Percentiles rank a stretch among this genome's conserved stretches.
These are phyloP conservation scores for Diaporthe destruens DNA, from an alignment of 2,329 filamentous ascomycete genomes.

Conservation along the genomic window DNA sequence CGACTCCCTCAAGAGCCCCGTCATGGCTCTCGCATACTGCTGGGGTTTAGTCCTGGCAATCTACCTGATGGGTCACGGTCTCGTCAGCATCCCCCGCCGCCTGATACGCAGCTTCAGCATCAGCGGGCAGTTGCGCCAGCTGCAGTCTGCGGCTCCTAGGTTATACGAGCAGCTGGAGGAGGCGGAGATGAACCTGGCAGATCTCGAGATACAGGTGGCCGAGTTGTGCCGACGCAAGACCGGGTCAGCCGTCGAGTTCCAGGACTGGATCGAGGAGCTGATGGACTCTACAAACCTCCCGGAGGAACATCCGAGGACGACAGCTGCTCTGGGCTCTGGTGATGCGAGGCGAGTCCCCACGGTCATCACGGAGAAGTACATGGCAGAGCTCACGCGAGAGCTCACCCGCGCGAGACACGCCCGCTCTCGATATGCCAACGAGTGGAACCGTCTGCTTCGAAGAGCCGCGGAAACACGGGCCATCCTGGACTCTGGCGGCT, in stretches of 20 bases:
- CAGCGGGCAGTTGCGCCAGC: conserved; percentile 76
- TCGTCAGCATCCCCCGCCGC: conserved; percentile 88
- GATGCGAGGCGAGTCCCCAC: conserved; percentile 72
- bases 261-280: conserved; percentile 97
- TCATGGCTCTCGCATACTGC: conserved; percentile 95
- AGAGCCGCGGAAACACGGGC: conserved; percentile 81
- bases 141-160: conserved; percentile 84
- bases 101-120: conserved; percentile 85
- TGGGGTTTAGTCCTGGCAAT: conserved; percentile 94
- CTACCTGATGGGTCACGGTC: conserved; percentile 96
- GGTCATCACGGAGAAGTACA: conserved; percentile 91
- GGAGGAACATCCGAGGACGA: conserved; percentile 66
- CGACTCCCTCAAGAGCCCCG: conserved; percentile 80
- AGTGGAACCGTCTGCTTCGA: conserved; percentile 85
- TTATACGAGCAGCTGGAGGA: conserved; percentile 91
- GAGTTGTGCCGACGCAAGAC: conserved; percentile 86
- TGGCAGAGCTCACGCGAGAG: conserved; percentile 88
- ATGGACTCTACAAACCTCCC: conserved; percentile 80
- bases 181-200: conserved; percentile 81
- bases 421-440: conserved; percentile 83
- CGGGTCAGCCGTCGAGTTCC: conserved; percentile 79
- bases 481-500: conserved; percentile 85
- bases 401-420: conserved; percentile 86
- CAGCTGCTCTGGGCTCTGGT: conserved; percentile 56
- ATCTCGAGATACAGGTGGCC: conserved; percentile 82